Evolutionary conservation across 495 filamentous ascomycete genomes (phyloP).

Genomic region (Aspergillus indologenus): DNA sequence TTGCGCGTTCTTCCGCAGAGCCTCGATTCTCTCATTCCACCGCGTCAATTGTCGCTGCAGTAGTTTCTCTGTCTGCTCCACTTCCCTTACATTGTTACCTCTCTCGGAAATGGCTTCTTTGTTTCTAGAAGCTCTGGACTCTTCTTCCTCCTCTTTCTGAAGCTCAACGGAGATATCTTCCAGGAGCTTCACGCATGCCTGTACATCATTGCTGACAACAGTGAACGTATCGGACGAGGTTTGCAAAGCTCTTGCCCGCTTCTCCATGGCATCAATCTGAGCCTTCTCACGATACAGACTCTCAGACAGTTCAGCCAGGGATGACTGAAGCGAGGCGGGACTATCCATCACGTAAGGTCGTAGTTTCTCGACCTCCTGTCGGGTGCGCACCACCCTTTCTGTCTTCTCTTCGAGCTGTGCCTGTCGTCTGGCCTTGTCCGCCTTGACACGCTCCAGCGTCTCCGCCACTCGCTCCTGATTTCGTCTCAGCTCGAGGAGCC

Average conservation of each 20-base stretch:
- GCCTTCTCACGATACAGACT: conserved; percentile 71
- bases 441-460: conserved; percentile 70
- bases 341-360: conserved; percentile 88
- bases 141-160: conserved; percentile 85
- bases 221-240: conserved; percentile 86
- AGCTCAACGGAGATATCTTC: conserved; percentile 83
- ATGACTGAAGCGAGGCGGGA: conserved; percentile 74
- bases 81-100: conserved; percentile 83
- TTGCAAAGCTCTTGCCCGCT: conserved; percentile 81
- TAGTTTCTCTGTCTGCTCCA: conserved; percentile 80
- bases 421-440: conserved; percentile 68
- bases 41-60: conserved; percentile 79
- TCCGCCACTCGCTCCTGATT: conserved; percentile 76
- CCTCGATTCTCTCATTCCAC: conserved; percentile 80
- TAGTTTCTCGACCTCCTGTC: conserved; percentile 81
- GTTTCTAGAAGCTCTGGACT: conserved; percentile 70
- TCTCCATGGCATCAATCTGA: conserved; percentile 82
- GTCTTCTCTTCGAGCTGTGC: conserved; percentile 76
- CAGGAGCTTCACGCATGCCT: conserved; percentile 79
- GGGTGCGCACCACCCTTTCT: conserved; percentile 51
- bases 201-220: conserved; percentile 77
- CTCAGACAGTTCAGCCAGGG: conserved; percentile 76
- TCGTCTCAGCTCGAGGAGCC: conserved; percentile 69
- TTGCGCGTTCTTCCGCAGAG: conserved; percentile 69
- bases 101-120: conserved; percentile 83